phyloP scores from a whole-genome alignment of 129 eudicot species.

The Flaveria ramosissima region DNA sequence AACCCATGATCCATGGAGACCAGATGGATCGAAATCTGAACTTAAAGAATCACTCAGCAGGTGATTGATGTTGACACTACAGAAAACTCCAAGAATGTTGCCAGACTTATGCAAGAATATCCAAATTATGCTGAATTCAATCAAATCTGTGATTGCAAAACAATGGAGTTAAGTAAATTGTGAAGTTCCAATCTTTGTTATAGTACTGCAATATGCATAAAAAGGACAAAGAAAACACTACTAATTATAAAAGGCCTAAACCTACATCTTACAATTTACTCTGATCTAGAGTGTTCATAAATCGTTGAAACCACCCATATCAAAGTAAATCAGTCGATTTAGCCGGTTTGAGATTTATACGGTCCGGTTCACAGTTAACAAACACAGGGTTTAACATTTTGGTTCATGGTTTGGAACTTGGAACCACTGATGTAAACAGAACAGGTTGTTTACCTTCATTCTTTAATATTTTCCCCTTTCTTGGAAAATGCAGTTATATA shows the following conservation, averaged over 20 bases:
- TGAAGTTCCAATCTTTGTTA: not conserved
- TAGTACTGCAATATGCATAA: not conserved
- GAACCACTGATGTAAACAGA: not conserved
- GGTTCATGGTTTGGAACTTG: not conserved
- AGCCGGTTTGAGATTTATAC: no score
- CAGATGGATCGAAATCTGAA: slow-evolving; percentile 15
- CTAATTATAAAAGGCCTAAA: not conserved
- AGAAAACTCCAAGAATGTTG: not conserved
- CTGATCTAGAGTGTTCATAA: not conserved
- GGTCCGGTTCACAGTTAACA: no score
- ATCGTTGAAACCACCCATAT: not conserved
- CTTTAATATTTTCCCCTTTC: not conserved
- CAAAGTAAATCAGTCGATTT: not conserved
- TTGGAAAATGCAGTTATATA: not conserved
- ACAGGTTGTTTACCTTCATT: not conserved
- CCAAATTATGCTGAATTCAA: not conserved
- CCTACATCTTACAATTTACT: not conserved
- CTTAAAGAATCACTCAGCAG: slow-evolving; percentile 10
- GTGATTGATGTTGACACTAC: not conserved
- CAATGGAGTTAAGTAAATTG: not conserved
- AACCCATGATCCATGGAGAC: slow-evolving; percentile 43
- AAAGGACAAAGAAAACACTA: not conserved
- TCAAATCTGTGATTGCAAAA: slow-evolving; percentile 19
- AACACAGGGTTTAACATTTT: not conserved
- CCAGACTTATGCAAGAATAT: slow-evolving; percentile 5